phyloP scores from a whole-genome alignment of 805 yeast genomes.

The Soucietia sequanensis region DNA sequence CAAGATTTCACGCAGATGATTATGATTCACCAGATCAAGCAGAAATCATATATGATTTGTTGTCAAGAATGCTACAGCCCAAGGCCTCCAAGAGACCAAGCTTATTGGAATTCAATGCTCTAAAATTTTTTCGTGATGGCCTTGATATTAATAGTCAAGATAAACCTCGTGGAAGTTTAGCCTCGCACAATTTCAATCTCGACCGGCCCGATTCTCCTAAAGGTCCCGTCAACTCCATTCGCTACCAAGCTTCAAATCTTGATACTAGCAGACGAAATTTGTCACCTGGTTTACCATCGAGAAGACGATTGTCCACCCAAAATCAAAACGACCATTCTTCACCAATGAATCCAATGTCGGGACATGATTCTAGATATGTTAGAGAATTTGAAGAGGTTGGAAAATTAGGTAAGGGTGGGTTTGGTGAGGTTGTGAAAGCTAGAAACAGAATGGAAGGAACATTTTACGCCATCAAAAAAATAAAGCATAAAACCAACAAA shows the following conservation, averaged over 20 bases:
- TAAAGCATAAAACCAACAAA: constrained; percentile 77
- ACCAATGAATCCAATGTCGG: neutral
- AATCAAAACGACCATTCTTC: constrained; percentile 11
- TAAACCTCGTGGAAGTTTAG: neutral
- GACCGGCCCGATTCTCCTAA: neutral
- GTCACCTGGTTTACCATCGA: constrained; percentile 13
- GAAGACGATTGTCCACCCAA: constrained; percentile 21
- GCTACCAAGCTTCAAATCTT: neutral
- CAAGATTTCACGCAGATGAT: constrained; percentile 19
- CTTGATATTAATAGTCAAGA: constrained; percentile 19
- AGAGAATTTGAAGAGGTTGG: constrained; percentile 96
- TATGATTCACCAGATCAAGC: constrained; percentile 69
- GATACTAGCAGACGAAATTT: neutral
- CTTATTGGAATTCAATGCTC: constrained; percentile 81
- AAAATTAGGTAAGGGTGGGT: constrained; percentile 89
- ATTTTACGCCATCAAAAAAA: constrained; percentile 90
- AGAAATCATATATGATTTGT: constrained; percentile 61
- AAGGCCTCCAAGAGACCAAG: constrained; percentile 73
- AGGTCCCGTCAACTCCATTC: neutral
- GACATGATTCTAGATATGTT: constrained; percentile 55
- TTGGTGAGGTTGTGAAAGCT: constrained; percentile 98
- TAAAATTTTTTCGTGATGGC: constrained; percentile 76
- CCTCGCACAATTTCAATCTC: neutral
- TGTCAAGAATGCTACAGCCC: constrained; percentile 61
- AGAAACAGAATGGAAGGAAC: constrained; percentile 92